Percentiles rank a stretch among this genome's conserved stretches.
These are phyloP conservation scores for Lentinula guzmanii DNA, from an alignment of 768 basidiomycete species.

Conservation along the genomic window DNA sequence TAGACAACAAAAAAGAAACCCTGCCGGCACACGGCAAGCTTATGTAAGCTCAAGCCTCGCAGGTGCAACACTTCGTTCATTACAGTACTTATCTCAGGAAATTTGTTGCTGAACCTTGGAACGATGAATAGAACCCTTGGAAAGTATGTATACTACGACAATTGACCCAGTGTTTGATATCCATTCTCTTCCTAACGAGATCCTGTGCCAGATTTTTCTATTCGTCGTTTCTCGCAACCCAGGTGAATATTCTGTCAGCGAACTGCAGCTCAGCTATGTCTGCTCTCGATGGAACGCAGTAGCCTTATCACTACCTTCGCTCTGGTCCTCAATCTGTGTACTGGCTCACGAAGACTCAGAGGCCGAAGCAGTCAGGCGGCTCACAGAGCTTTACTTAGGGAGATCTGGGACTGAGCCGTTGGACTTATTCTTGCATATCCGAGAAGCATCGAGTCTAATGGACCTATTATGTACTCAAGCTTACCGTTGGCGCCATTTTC, in stretches of 20 bases:
- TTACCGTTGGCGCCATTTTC: neutral
- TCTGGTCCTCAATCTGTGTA: slow-evolving; percentile 1
- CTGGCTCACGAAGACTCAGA: neutral
- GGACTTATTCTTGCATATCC: neutral
- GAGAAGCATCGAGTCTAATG: neutral
- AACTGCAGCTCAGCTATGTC: neutral
- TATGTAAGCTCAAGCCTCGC: too few species aligned
- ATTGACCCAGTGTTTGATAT: neutral
- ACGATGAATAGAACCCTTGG: too few species aligned
- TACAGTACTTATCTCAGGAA: too few species aligned
- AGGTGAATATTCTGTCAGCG: neutral
- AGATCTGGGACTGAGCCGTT: neutral
- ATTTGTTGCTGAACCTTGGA: too few species aligned
- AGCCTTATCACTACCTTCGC: neutral
- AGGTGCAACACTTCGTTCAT: too few species aligned
- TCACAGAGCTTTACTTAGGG: neutral
- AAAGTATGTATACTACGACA: neutral
- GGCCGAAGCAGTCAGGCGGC: neutral
- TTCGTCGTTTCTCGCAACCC: neutral
- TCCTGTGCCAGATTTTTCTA: neutral
- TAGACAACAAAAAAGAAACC: too few species aligned
- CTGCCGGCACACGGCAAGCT: too few species aligned
- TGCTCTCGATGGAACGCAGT: slow-evolving; percentile 1
- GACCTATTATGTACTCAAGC: neutral
- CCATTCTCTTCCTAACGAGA: neutral